Base-by-base conservation (phyloP, 768 basidiomycete species). In the Podaxis pistillaris region DNA sequence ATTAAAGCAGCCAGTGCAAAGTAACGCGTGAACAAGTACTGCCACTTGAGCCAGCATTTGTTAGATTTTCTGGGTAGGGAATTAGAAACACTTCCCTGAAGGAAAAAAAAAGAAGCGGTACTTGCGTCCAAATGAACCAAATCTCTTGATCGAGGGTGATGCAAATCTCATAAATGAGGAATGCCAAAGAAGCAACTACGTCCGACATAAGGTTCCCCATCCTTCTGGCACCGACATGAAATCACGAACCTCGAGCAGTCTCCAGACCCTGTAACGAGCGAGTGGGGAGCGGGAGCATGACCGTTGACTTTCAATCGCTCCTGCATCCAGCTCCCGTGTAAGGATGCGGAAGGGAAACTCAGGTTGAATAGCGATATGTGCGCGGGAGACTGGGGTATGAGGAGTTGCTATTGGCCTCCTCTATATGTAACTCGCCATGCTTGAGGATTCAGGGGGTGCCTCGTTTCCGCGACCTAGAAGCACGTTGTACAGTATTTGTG, bases 91-190 rank as follows among this genome's bases (percentile, higher is more conserved):
- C 15, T 22, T 28, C 11, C 22, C 24, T 8, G 24, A 24, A 37
- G n/a, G 24, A 33, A 33, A 13, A 37, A 50, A 26, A 36, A 9
- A 15, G 26, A 49, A 33, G 33, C 8, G 24, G 13, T 47, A 69
- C 76, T 65, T 60, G 74, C 75, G 70, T 66, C 77, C 77, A 78
- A 15, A 78, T 72, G 26, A 66, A 64, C 24, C 70, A 65, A 37
- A 78, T 73, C 65, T 78, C 77, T 53, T 75, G 70, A 56, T 75
- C 73, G 5, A 76, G 64, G 1, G 76, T 77, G 36, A 78, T 57
- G 40, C 63, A 66, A 38, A 75, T 73, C 15, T 78, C 77, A 56
- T 76, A 75, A 1, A 75, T 17, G 1, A 76, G 67, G 52, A 75
- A 75, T 15, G 70, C 66, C 38, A 76, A 61, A 9, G 76, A 73